phyloP scores from a whole-genome alignment of 768 basidiomycete genomes.

The Tephrocybe sp. region DNA sequence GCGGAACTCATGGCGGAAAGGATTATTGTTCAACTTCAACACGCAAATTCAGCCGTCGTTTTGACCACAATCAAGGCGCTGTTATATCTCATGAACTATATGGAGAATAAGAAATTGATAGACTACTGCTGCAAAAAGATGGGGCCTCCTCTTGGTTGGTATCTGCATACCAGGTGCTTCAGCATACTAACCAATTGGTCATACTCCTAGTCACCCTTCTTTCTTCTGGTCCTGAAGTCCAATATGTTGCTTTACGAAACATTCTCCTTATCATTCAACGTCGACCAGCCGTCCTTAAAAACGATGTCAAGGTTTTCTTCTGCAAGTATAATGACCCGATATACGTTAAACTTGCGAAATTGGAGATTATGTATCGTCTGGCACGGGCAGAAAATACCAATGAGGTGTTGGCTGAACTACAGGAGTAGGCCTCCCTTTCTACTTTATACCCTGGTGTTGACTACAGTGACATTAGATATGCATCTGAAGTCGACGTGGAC shows the following conservation, averaged over 20 bases:
- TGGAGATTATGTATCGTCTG: conserved; percentile 98
- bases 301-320: conserved; percentile 99
- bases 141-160: conserved; percentile 90
- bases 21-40: conserved; percentile 88
- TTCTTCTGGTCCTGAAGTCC: conserved; percentile 97
- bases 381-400: conserved; percentile 91
- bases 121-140: conserved; percentile 95
- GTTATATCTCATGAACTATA: conserved; percentile 98
- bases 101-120: conserved; percentile 83
- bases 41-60: conserved; percentile 99
- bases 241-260: conserved; percentile 96
- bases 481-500: conserved; percentile 96
- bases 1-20: conserved; percentile 96
- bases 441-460: not conserved
- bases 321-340: conserved; percentile 99
- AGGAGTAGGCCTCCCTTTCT: conserved; percentile 62
- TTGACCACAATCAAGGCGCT: conserved; percentile 96
- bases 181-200: conserved; percentile 1
- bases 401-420: conserved; percentile 90
- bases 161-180: too few relatives aligned
- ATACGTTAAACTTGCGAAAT: conserved; percentile 96
- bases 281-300: conserved; percentile 85
- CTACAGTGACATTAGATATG: conserved; percentile 59
- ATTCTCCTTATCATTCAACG: conserved; percentile 97
- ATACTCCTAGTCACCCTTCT: conserved; percentile 76